These are phyloP conservation scores for Trypanosoma brucei DNA, from an alignment of 208 protist genomes.

Conservation along the genomic window DNA sequence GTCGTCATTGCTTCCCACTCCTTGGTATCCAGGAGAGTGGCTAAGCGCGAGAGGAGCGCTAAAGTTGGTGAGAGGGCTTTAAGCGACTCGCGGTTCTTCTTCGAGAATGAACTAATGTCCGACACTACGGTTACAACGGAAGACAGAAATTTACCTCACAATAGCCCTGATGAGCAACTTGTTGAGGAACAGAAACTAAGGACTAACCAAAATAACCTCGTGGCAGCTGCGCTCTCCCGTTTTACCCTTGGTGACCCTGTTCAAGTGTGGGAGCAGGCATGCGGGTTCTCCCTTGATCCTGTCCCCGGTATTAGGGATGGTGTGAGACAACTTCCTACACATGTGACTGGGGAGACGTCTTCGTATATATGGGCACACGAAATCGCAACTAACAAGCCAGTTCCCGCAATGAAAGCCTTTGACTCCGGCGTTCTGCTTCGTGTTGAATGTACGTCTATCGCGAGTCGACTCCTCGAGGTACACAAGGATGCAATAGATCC, in stretches of 20 bases:
- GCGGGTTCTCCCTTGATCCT: conserved; percentile 17
- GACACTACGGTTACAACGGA: conserved; percentile 62
- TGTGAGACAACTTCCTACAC: conserved; percentile 2
- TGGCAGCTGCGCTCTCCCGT: conserved; percentile 45
- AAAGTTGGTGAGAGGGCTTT: conserved; percentile 30
- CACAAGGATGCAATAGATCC: conserved; percentile 77
- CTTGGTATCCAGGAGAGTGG: conserved; percentile 19
- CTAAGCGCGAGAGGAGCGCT: conserved; percentile 39
- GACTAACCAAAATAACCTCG: conserved; percentile 23
- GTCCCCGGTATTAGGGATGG: conserved; percentile 3
- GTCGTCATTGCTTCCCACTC: conserved; percentile 41
- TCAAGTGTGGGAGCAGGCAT: conserved; percentile 65
- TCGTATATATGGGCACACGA: conserved; percentile 65
- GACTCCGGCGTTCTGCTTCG: conserved; percentile 56
- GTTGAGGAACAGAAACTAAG: conserved; percentile 39
- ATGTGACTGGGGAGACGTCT: conserved; percentile 25
- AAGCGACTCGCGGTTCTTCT: conserved; percentile 56
- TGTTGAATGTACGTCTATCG: conserved; percentile 49
- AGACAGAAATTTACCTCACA: conserved; percentile 68
- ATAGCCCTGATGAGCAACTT: conserved; percentile 49
- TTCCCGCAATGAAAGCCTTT: conserved; percentile 64
- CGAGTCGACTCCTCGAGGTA: conserved; percentile 49
- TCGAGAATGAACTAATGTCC: conserved; percentile 57
- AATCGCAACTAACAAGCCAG: conserved; percentile 68
- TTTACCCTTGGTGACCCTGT: conserved; percentile 84